A percentile compares a stretch with the other conserved stretches of the same genome.
Conservation (phyloP, 495 filamentous ascomycete genomes). For the Penicillium fimorum region DNA sequence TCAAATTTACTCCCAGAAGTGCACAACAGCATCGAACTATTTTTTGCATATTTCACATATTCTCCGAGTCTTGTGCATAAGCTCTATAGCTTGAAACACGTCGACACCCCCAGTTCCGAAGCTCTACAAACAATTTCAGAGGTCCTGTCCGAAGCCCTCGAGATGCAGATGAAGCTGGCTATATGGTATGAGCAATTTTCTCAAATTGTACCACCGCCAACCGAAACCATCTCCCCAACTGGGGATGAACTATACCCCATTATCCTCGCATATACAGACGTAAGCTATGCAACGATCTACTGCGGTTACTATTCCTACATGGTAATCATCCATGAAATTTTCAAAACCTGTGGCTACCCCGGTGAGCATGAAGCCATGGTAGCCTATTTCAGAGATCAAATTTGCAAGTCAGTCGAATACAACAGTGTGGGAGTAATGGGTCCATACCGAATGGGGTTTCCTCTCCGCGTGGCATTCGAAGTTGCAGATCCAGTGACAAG, state of each 20-base stretch:
- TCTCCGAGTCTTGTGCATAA: slow-evolving; percentile 34
- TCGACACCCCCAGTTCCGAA: slow-evolving; percentile 13
- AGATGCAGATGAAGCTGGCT: slow-evolving; percentile 24
- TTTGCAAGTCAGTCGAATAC: slow-evolving; percentile 38
- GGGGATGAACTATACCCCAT: slow-evolving; percentile 27
- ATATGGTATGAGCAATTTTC: slow-evolving; percentile 30
- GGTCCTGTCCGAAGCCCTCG: slow-evolving; percentile 20
- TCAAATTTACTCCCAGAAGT: slow-evolving; percentile 13
- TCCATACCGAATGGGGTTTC: slow-evolving; percentile 34
- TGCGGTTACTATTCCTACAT: slow-evolving; percentile 37
- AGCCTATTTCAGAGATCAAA: slow-evolving; percentile 33
- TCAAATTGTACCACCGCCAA: slow-evolving; percentile 21
- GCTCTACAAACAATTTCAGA: slow-evolving; percentile 19
- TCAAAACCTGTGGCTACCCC: slow-evolving; percentile 27
- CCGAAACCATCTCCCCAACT: slow-evolving; percentile 21
- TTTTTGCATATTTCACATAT: slow-evolving; percentile 34
- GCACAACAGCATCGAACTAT: slow-evolving; percentile 26
- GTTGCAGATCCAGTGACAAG: slow-evolving; percentile 28
- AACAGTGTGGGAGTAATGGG: slow-evolving; percentile 30
- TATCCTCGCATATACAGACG: slow-evolving; percentile 28
- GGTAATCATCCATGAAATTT: slow-evolving; percentile 32
- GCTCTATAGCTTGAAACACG: slow-evolving; percentile 25
- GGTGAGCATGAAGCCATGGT: slow-evolving; percentile 31
- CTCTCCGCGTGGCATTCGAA: slow-evolving; percentile 33
- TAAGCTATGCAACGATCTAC: slow-evolving; percentile 27